Evolutionary conservation across 2,329 filamentous ascomycete genomes (phyloP), one percentile per base, ranked within the genome.

Genomic region (Microsporum ferrugineum): DNA sequence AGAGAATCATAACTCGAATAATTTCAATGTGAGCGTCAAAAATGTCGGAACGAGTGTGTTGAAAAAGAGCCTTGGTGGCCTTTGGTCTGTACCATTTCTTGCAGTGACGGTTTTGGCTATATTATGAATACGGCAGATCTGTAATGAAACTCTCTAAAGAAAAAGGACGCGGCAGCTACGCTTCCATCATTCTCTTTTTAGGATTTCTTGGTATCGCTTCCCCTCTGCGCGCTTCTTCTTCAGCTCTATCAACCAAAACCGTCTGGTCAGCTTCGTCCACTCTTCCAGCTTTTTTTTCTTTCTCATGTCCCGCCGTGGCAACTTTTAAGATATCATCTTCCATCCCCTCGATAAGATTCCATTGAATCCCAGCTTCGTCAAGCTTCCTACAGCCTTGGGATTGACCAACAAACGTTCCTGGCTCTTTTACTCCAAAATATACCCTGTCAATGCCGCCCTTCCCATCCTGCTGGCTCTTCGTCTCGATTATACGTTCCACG

Each of bases 391-490:
- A 84, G 5, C 91, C 91, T 62, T 86, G 82, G 65, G 95, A 97
- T 63, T 88, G 81, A 4, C 84, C 85, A 17, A 97, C 89, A 75
- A 97, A 99, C 36, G 84, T 96, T 68, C 88, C 88, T 0, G 94
- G 94, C 75, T 99, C 94, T 67, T 86, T 81, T 0, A 96, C 88
- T 0, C 94, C 94, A 33, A 95, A 85, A 67, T 92, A 95, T 3
- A 99, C 90, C 55, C 83, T 88, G 63, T 80, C 82, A 61, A 96
- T 88, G 47, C 80, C 84, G 0, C 77, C 12, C 29, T 53, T 53
- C 27, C 49, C 49, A 33, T 53, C 49, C 33, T 53, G 5, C 10
- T 59, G 34, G 3, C 33, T 60, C 17, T 77, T 64, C 65, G 80
- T 77, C 36, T 72, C 70, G 45, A 95, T 75, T 29, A 99, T 88